A percentile compares a stretch with the other conserved stretches of the same genome.
These are phyloP conservation scores for Arthrinium phaeospermum DNA, from an alignment of 2,329 filamentous ascomycete genomes.

Conservation along the genomic window DNA sequence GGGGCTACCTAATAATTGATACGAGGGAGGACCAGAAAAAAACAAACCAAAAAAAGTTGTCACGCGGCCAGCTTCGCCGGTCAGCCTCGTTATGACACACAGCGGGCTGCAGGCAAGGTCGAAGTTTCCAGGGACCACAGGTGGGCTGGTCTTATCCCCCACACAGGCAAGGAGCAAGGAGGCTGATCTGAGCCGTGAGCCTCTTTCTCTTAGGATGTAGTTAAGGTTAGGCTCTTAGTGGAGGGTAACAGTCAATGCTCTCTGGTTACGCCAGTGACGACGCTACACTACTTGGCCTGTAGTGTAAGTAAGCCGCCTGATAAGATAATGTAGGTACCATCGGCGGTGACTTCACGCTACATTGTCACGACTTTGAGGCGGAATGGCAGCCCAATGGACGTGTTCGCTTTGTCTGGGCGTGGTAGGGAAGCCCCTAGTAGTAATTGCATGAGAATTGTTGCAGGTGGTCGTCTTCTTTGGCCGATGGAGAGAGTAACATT, in stretches of 20 bases:
- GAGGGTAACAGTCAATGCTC: neutral
- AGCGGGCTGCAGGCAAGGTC: neutral
- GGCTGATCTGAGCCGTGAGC: constrained; percentile 15
- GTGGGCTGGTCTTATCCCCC: neutral
- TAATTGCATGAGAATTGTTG: neutral
- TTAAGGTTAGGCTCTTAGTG: constrained; percentile 13
- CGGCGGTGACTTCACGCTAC: neutral
- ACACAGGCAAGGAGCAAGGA: constrained; percentile 1
- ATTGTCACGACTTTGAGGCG: neutral
- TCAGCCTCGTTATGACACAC: constrained; percentile 14
- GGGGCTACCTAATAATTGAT: neutral
- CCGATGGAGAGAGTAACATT: neutral
- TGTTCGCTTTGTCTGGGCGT: neutral
- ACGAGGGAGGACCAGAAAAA: neutral
- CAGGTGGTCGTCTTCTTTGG: too few relatives aligned
- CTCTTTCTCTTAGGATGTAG: neutral
- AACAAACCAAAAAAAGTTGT: neutral
- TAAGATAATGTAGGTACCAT: constrained; percentile 5
- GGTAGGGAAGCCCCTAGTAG: neutral
- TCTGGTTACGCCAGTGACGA: neutral
- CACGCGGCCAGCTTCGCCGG: neutral
- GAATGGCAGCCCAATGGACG: constrained; percentile 1
- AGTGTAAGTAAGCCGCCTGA: neutral
- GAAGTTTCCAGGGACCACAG: constrained; percentile 6
- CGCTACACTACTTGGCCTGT: neutral